Evolutionary conservation across 257 asterid species (phyloP).

Genomic region (Lantana camara): DNA sequence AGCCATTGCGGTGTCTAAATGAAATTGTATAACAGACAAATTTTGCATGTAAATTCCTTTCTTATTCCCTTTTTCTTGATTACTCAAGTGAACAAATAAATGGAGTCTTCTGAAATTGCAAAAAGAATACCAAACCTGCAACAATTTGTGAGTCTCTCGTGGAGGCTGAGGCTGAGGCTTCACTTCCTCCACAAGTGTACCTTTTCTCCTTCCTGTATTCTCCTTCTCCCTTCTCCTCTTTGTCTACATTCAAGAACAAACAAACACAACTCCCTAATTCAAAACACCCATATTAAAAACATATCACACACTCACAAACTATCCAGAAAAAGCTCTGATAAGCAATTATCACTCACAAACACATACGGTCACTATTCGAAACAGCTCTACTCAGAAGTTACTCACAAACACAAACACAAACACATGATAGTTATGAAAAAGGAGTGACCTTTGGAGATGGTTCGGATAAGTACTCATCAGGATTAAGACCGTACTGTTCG

Average conservation of each 20-base stretch:
- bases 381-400: not conserved
- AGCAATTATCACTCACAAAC: not conserved
- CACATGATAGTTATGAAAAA: not conserved
- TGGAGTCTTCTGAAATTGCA: not conserved
- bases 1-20: conserved; percentile 25
- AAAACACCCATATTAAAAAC: no score
- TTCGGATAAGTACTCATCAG: conserved; percentile 66
- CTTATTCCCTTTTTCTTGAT: not conserved
- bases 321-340: not conserved
- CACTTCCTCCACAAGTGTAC: conserved; percentile 48
- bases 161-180: conserved; percentile 60
- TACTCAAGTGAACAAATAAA: not conserved
- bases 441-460: conserved; percentile 63
- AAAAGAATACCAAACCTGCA: conserved; percentile 60
- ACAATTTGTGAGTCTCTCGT: conserved; percentile 92
- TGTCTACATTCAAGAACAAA: conserved; percentile 34
- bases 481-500: conserved; percentile 76
- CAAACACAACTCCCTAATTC: not conserved
- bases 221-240: conserved; percentile 61
- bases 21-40: not conserved
- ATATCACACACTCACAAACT: no score
- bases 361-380: conserved; percentile 1
- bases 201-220: conserved; percentile 35
- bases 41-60: not conserved
- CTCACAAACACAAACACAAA: not conserved